Base-by-base conservation (phyloP, 106 monocot species). In the Dendrobium chrysotoxum region DNA sequence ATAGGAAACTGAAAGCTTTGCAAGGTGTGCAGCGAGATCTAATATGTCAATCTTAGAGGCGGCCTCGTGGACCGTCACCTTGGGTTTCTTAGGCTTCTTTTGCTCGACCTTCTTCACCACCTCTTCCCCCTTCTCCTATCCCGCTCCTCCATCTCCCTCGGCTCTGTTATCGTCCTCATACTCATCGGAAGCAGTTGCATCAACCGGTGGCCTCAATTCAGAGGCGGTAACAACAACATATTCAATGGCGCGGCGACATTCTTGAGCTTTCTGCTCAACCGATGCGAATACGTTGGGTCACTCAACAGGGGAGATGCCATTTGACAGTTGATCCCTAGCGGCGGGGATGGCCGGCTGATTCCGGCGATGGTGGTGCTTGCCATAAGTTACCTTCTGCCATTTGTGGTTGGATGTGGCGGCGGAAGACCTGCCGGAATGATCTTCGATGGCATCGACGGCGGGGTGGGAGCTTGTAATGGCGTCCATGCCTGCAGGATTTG, bases 1-100 rank as follows among this genome's bases (percentile, higher is more conserved):
- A 80, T 89, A 98, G 20, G 94, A 98, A 66, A 95, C 98, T 81
- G 86, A 83, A n/a, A 91, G 83, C 4, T 99, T 92, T 7, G 87
- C 78, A 13, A 99, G 91, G 82, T 91, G 88, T 0, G 87, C 83
- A 0, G 84, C 86, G 30, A 99, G 95, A 89, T 92, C 87, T 17
- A 50, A 78, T 2, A 83, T 85, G 46, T 93, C 89, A 75, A 99
- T 93, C 78, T 82, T 86, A 28, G 91, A 82, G 4, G 94, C 95
- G 26, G 98, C 98, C 30, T 30, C 1, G 0, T 30, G 30, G 1
- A 30, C 1, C 30, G 30, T 30, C 30, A 30, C 30, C 30, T 30
- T 30, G 30, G 30, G 1, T 30, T 30, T 30, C 30, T 30, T 30
- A 30, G 30, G 30, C 30, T 30, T 30, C 30, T 30, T 30, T 30